phyloP scores from a whole-genome alignment of 768 basidiomycete species.

The Leccinellum luteum region DNA sequence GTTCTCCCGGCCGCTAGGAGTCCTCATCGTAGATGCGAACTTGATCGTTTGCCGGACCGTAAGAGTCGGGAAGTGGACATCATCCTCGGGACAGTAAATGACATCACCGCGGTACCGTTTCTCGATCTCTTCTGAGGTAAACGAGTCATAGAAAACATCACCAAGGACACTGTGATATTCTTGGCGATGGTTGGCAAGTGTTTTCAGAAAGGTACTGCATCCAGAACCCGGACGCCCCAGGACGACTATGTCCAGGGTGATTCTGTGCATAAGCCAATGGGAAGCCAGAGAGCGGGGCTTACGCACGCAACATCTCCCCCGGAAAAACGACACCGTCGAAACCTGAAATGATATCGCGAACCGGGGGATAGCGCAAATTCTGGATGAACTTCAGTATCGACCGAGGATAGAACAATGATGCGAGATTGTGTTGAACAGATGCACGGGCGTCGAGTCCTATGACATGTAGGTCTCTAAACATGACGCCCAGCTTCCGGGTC shows the following conservation, averaged over 20 bases:
- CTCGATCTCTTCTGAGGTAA: constrained; percentile 42
- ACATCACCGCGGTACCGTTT: constrained; percentile 48
- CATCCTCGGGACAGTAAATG: constrained; percentile 36
- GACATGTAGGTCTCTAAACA: constrained; percentile 51
- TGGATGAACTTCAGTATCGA: constrained; percentile 39
- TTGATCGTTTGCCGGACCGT: constrained; percentile 46
- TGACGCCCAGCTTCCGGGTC: constrained; percentile 45
- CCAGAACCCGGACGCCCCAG: constrained; percentile 80
- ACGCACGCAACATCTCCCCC: constrained; percentile 73
- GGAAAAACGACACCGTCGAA: constrained; percentile 65
- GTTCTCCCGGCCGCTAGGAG: constrained; percentile 30
- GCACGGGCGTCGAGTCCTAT: constrained; percentile 44
- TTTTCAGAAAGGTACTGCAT: constrained; percentile 50
- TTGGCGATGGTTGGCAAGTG: constrained; percentile 44
- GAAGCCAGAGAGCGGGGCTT: constrained; percentile 24
- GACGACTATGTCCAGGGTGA: constrained; percentile 51
- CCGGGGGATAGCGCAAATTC: constrained; percentile 54
- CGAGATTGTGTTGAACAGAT: constrained; percentile 49
- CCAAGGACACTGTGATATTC: constrained; percentile 42
- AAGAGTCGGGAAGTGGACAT: constrained; percentile 32
- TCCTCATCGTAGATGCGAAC: constrained; percentile 53
- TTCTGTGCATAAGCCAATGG: background rate
- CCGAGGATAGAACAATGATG: constrained; percentile 28
- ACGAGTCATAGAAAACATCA: constrained; percentile 45
- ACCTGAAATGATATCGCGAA: constrained; percentile 58